Base-by-base conservation (phyloP, 2,329 filamentous ascomycete genomes). In the Diplodia seriata region DNA sequence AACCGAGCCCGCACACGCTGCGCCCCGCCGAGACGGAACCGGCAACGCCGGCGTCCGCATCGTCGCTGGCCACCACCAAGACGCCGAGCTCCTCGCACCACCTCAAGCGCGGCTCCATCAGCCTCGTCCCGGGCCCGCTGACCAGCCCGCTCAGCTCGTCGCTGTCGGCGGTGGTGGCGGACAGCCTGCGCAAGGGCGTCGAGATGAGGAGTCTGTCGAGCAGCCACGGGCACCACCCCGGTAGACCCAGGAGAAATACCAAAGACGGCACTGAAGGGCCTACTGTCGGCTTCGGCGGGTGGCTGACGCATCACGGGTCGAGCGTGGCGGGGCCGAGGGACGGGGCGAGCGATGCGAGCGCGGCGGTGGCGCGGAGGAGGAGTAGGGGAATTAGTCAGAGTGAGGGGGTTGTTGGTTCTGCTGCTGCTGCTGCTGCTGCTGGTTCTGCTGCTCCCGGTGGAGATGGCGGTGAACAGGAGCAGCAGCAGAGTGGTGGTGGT, bases 91-190 rank as follows among this genome's bases (percentile, higher is more conserved):
- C 70, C 71, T 20, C 54, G 11, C 57, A 61, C 3, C 57, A 61
- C 57, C 57, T 74, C 74, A 76, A 68, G 77, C 78, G 69, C 82
- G 76, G 55, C 78, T 75, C 43, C 26, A 62, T 68, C 33, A 26
- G 14, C 23, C 66, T 63, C 26, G 11, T 68, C 49, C 66, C 57
- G 0, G 83, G 82, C 47, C 80, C 90, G 47, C 81, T 90, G 4
- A 83, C 88, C 1, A 85, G 85, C 36, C 87, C 89, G 0, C 80
- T 91, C 1, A 88, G 85, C 2, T 85, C 84, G 1, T 85, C 85
- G 0, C 80, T 91, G 18, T 87, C 83, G 73, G 88, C 85, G 1
- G 85, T 91, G 57, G 87, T 91, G 6, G 88, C 88, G 9, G 88
- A 91, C 70, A 85, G 87, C 26, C 80, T 90, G 31, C 84, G 87